These are phyloP conservation scores for Patellifolia procumbens DNA, from an alignment of 179 eudicot species.

Conservation along the genomic window DNA sequence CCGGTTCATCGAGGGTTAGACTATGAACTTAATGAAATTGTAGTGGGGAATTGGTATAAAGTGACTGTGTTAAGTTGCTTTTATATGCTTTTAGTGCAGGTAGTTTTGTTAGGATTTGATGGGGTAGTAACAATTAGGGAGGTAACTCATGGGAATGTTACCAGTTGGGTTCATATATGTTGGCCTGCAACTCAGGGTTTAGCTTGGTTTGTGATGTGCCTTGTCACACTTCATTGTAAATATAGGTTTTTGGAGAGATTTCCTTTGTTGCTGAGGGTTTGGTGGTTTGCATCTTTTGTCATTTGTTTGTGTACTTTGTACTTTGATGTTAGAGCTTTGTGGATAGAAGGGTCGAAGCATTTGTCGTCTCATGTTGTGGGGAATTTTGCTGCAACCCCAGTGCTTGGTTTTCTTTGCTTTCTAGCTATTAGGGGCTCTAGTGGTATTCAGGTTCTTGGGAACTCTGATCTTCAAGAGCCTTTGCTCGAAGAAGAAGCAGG, in stretches of 20 bases:
- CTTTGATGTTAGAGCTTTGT: slow-evolving; percentile 58
- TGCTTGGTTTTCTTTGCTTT: slow-evolving; percentile 76
- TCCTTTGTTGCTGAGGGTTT: slow-evolving; percentile 67
- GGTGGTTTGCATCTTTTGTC: slow-evolving; percentile 84
- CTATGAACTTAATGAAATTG: slow-evolving; percentile 46
- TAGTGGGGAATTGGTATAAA: slow-evolving; percentile 54
- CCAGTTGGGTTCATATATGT: slow-evolving; percentile 51
- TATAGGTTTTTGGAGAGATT: slow-evolving; percentile 61
- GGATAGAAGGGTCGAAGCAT: slow-evolving; percentile 49
- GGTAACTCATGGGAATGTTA: slow-evolving; percentile 47
- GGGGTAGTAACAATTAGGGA: slow-evolving; percentile 50
- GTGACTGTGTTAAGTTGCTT: slow-evolving; percentile 66
- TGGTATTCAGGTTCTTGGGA: slow-evolving; percentile 57
- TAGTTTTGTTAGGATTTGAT: slow-evolving; percentile 73
- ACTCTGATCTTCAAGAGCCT: slow-evolving; percentile 85
- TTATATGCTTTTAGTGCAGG: slow-evolving; percentile 64
- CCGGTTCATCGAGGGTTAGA: slow-evolving; percentile 42
- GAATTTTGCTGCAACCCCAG: slow-evolving; percentile 61
- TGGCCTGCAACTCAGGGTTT: slow-evolving; percentile 68
- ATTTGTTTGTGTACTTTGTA: slow-evolving; percentile 62
- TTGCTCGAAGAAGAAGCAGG: slow-evolving; percentile 90
- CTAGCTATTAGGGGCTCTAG: slow-evolving; percentile 67
- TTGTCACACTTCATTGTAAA: slow-evolving; percentile 66
- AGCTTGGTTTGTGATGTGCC: slow-evolving; percentile 88
- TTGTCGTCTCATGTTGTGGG: slow-evolving; percentile 69